Base-by-base conservation (phyloP, 2,329 filamentous ascomycete species). In the Arachnomyces sp. region DNA sequence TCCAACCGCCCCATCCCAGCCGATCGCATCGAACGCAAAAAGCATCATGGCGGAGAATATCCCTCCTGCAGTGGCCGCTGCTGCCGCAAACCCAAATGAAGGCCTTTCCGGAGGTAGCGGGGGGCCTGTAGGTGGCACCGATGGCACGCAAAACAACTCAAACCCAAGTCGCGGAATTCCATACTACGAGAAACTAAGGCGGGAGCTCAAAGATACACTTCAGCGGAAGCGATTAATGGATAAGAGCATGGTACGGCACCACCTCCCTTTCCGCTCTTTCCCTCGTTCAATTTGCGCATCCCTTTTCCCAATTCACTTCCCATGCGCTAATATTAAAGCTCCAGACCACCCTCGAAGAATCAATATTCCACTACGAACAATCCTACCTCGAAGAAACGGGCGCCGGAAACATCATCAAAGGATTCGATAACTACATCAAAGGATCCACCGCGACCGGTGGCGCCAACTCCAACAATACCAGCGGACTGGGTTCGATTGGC, bases 401-500 rank as follows among this genome's bases (percentile, higher is more conserved):
- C 52, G 76, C 77, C 14, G 92, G 92, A 33, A 98, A 98, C 67
- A 96, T 98, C 58, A 90, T 98, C 60, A 88, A 85, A 36, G 92
- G 92, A 15, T 98, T 98, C 63, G 92, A 98, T 63, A 93, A 88
- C 59, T 98, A 96, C 67, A 93, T 94, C 71, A 98, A 98, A 64
- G 89, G 86, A 40, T 55, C 60, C 1, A 52, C 49, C 16, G 47
- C 61, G 16, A 53, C 53, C 1, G 51, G 54, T 2, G 54, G 58
- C 4, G 5, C 20, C 20, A 25, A 25, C 9, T 25, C 20, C 20
- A 25, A 25, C 20, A 25, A 25, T 25, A 25, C 20, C 20, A 32
- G 39, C 28, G 35, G 34, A 12, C 38, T 48, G 3, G 40, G 45
- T 28, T 41, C 41, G 13, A 47, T 64, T 3, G 50, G 55, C 0